Base-by-base conservation (phyloP, 345 rosid genomes). In the Rhodamnia argentea region DNA sequence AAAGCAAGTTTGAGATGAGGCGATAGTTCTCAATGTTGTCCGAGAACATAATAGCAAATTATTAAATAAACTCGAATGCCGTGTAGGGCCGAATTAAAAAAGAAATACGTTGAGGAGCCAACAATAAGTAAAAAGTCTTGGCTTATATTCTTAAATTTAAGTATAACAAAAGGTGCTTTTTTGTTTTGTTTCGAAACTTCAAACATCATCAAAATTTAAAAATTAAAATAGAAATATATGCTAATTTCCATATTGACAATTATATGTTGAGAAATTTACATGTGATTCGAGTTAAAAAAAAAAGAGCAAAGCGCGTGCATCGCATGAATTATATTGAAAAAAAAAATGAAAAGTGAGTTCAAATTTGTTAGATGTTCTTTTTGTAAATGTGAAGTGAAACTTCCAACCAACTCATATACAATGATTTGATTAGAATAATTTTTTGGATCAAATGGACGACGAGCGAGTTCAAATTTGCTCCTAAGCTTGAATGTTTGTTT, bases 31-130 rank as follows among this genome's bases (percentile, higher is more conserved):
- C 13, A 50, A 11, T 2, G 52, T 10, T 50, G 52, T 50, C 52
- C 13, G 4, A 50, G 13, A 50, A 10, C 13, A 11, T 3, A 50
- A 11, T 50, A 47, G 12, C 10, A 47, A 47, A 47, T 47, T 47
- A 47, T 47, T 47, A 11, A 9, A 47, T 9, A 2, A 47, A 10
- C 51, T 47, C 51, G 12, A 47, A n/a, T 59, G n/a, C 0, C 14
- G 6, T 0, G 2, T 6, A 59, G 2, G 70, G 70, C 13, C 8
- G 70, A 59, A 59, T 0, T 59, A 1, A n/a, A 8, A 0, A 59
- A n/a, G 51, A n/a, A 59, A n/a, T 6, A 59, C 16, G n/a, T n/a
- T 0, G 1, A 0, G 64, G 1, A 29, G 29, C 29, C 0, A 1
- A 58, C 2, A 1, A 26, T 58, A 10, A 58, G 26, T 58, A 58